Evolutionary conservation across 495 filamentous ascomycete genomes (phyloP).

Genomic region (Thozetella sp.): DNA sequence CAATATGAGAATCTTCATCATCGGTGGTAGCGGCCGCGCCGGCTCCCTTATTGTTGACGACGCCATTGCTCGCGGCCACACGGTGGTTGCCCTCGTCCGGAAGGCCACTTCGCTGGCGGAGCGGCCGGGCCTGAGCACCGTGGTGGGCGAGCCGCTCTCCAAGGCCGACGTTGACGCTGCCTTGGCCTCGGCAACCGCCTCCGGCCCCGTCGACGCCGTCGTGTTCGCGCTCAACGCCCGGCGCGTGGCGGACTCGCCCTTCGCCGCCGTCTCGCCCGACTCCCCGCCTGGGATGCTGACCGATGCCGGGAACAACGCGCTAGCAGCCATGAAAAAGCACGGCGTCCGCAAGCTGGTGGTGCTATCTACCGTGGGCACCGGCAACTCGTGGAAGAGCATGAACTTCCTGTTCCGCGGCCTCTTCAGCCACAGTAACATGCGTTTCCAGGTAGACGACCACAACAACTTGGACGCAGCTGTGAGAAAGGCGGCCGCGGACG

Average conservation of each 20-base stretch:
- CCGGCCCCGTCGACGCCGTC: conserved; percentile 29
- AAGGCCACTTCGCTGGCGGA: conserved; percentile 20
- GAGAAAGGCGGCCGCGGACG: conserved; percentile 34
- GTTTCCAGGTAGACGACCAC: conserved; percentile 45
- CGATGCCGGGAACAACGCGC: conserved; percentile 42
- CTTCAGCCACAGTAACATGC: conserved; percentile 47
- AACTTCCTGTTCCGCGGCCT: conserved; percentile 35
- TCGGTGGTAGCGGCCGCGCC: conserved; percentile 43
- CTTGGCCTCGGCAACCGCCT: conserved; percentile 23
- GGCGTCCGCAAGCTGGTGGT: conserved; percentile 40
- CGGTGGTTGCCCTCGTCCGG: conserved; percentile 27
- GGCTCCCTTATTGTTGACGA: conserved; percentile 40
- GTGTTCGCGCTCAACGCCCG: conserved; percentile 46
- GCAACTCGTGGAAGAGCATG: conserved; percentile 45
- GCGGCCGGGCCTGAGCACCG: conserved; percentile 23
- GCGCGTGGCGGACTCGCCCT: conserved; percentile 43
- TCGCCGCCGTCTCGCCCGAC: conserved; percentile 32
- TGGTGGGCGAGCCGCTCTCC: conserved; percentile 38
- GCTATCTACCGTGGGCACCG: conserved; percentile 45
- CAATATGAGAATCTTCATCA: conserved; percentile 40
- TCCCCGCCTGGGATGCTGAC: conserved; percentile 46
- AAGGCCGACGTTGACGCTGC: conserved; percentile 35
- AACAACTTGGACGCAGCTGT: conserved; percentile 39
- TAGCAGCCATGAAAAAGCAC: conserved; percentile 37
- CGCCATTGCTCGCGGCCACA: conserved; percentile 28